Conservation (phyloP, 305 asterid genomes). For the Fraxinus greggii region DNA sequence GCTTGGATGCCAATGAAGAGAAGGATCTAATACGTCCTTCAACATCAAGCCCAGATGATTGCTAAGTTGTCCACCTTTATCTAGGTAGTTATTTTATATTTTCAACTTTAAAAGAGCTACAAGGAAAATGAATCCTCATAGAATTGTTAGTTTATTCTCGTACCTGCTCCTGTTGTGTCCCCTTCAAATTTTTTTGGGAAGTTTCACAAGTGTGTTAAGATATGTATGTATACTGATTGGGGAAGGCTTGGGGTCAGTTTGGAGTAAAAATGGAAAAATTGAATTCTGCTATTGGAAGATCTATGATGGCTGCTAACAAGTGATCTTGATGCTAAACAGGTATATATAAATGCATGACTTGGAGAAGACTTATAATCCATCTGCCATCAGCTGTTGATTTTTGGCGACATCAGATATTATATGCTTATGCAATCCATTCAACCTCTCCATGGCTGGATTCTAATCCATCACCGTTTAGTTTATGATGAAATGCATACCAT, state of each 20-base stretch:
- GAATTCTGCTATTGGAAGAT: neutral
- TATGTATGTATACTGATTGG: neutral
- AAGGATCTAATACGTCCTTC: slow-evolving; percentile 34
- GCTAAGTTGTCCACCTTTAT: slow-evolving; percentile 29
- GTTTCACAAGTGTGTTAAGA: neutral
- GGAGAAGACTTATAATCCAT: slow-evolving; percentile 8
- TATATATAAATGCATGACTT: slow-evolving; percentile 6
- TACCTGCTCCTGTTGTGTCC: neutral
- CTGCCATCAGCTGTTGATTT: slow-evolving; percentile 25
- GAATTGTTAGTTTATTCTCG: neutral
- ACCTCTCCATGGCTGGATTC: slow-evolving; percentile 19
- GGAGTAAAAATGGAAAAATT: neutral
- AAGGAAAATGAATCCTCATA: neutral
- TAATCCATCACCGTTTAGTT: neutral
- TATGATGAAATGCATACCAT: neutral
- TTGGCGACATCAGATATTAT: slow-evolving; percentile 4
- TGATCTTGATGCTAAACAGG: neutral
- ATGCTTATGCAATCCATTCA: slow-evolving; percentile 1
- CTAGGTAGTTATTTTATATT: slow-evolving; percentile 21
- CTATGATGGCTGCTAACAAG: neutral
- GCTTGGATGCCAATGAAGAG: slow-evolving; percentile 48
- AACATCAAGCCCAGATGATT: slow-evolving; percentile 30
- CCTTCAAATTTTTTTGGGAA: neutral
- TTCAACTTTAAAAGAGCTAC: neutral
- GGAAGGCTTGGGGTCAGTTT: neutral